phyloP scores from a whole-genome alignment of 805 yeast species.

The Ogataea nonfermentans region DNA sequence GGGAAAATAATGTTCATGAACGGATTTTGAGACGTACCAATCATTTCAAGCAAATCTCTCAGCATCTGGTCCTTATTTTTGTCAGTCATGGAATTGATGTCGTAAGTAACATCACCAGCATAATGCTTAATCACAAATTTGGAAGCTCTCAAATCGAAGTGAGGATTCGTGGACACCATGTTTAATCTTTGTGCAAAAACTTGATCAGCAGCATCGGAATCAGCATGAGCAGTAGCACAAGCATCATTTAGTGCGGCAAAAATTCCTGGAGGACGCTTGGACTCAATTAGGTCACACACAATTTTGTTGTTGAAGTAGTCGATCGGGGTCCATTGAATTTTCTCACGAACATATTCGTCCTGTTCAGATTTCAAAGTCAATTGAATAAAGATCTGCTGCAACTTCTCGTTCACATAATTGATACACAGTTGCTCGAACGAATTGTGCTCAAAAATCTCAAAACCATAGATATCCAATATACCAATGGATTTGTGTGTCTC shows the following conservation, averaged over 20 bases:
- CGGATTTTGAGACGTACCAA: slow-evolving; percentile 65
- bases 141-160: slow-evolving; percentile 83
- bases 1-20: slow-evolving; percentile 66
- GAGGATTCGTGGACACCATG: slow-evolving; percentile 76
- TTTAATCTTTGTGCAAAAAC: slow-evolving; percentile 90
- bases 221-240: slow-evolving; percentile 98
- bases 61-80: slow-evolving; percentile 94
- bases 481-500: slow-evolving; percentile 69
- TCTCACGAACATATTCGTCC: slow-evolving; percentile 93
- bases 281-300: slow-evolving; percentile 95
- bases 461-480: slow-evolving; percentile 92
- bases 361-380: slow-evolving; percentile 95
- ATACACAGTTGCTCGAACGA: slow-evolving; percentile 95
- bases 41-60: slow-evolving; percentile 79
- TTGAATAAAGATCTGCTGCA: slow-evolving; percentile 95
- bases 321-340: slow-evolving; percentile 96
- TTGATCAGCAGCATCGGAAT: slow-evolving; percentile 93
- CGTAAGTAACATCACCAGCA: slow-evolving; percentile 98
- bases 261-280: slow-evolving; percentile 91
- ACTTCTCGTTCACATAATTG: slow-evolving; percentile 92
- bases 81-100: slow-evolving; percentile 86
- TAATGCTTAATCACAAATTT: slow-evolving; percentile 93
- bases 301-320: slow-evolving; percentile 94
- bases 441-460: slow-evolving; percentile 92
- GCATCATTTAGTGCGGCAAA: slow-evolving; percentile 97